Evolutionary conservation across 2,329 filamentous ascomycete genomes (phyloP).

Genomic region (Trichoderma afroharzianum): DNA sequence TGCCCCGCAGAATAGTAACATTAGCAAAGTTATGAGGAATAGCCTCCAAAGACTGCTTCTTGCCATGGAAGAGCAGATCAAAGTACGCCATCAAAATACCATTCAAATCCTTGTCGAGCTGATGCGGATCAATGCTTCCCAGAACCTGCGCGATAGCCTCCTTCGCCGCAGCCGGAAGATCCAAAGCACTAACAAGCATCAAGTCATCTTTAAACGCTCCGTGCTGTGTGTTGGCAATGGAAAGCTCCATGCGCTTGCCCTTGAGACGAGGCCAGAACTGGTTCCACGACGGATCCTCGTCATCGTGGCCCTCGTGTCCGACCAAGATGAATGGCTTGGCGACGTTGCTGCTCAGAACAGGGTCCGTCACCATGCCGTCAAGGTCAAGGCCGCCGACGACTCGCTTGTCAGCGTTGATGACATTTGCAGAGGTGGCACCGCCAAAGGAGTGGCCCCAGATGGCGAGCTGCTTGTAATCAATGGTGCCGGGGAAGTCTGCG

Average conservation of each 20-base stretch:
- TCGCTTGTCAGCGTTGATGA: constrained; percentile 29
- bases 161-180: constrained; percentile 20
- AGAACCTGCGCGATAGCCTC: constrained; percentile 16
- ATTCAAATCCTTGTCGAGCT: constrained; percentile 23
- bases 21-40: constrained; percentile 15
- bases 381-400: constrained; percentile 39
- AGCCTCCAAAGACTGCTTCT: constrained; percentile 10
- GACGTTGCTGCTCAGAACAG: constrained; percentile 28
- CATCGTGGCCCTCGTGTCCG: constrained; percentile 28
- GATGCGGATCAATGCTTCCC: constrained; percentile 18
- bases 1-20: constrained; percentile 22
- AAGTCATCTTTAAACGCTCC: constrained; percentile 33
- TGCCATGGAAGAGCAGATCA: constrained; percentile 20
- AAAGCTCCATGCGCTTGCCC: constrained; percentile 26
- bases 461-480: constrained; percentile 29
- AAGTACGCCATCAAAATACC: constrained; percentile 25
- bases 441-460: constrained; percentile 41
- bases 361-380: constrained; percentile 37
- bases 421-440: constrained; percentile 35
- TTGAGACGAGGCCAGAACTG: constrained; percentile 28
- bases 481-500: constrained; percentile 23
- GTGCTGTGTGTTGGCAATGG: constrained; percentile 28
- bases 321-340: constrained; percentile 31
- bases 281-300: constrained; percentile 32
- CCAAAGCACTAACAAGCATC: constrained; percentile 24